Conservation (phyloP, 2,329 filamentous ascomycete genomes). For the Cordyceps militaris region DNA sequence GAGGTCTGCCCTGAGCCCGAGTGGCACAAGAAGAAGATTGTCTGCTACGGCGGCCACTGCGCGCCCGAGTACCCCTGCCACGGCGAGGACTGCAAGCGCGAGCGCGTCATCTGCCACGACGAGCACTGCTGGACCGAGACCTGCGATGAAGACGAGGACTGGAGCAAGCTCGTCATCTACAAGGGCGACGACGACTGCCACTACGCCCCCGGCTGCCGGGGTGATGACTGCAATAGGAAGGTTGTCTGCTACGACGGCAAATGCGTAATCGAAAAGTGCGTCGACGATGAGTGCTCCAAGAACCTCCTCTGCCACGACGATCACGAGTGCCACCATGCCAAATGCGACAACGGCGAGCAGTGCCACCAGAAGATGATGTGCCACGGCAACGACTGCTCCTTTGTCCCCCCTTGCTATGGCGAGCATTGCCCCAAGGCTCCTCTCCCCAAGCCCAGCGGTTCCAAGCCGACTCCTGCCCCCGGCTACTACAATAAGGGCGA, state of each 20-base stretch:
- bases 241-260: constrained; percentile 27
- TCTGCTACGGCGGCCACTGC: constrained; percentile 30
- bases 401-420: constrained; percentile 18
- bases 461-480: constrained; percentile 11
- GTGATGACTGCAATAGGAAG: constrained; percentile 24
- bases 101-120: constrained; percentile 27
- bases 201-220: constrained; percentile 19
- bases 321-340: constrained; percentile 25
- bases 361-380: constrained; percentile 26
- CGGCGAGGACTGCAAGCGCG: constrained; percentile 21
- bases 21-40: constrained; percentile 26
- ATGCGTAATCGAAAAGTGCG: constrained; percentile 24
- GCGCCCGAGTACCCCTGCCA: constrained; percentile 22
- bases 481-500: background rate
- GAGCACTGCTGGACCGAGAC: constrained; percentile 23
- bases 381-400: constrained; percentile 21
- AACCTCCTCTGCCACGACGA: constrained; percentile 27
- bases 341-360: constrained; percentile 21
- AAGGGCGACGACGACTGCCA: constrained; percentile 22
- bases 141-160: constrained; percentile 20
- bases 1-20: constrained; percentile 18
- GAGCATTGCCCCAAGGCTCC: constrained; percentile 15
- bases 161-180: constrained; percentile 26
- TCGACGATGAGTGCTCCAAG: constrained; percentile 25
- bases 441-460: constrained; percentile 10